Conservation (phyloP, 352 stramenopile species). For the Globisporangium emineosum region DNA sequence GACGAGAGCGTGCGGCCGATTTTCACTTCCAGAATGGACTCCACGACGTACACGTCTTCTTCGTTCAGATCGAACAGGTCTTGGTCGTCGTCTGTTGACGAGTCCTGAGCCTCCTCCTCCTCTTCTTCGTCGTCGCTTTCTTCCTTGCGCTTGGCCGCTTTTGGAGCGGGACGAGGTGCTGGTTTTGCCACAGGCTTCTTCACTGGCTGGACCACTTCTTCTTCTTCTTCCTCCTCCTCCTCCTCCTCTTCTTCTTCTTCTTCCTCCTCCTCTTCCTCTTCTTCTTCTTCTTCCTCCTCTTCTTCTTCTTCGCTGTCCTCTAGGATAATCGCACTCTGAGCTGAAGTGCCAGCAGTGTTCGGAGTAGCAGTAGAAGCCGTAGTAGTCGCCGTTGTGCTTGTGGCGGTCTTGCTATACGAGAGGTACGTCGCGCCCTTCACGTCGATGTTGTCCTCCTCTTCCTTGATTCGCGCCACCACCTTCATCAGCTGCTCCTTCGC, state of each 20-base stretch:
- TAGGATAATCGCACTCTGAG: slow-evolving; percentile 48
- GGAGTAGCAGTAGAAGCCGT: neutral
- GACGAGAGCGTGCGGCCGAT: slow-evolving; percentile 34
- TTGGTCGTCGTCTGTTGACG: slow-evolving; percentile 62
- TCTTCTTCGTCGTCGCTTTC: slow-evolving; percentile 17
- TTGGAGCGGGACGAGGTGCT: slow-evolving; percentile 1
- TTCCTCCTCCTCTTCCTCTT: slow-evolving; percentile 21
- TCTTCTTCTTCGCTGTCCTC: slow-evolving; percentile 45
- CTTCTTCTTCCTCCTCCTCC: slow-evolving; percentile 28
- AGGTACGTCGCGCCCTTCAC: slow-evolving; percentile 24
- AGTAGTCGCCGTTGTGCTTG: neutral
- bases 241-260: slow-evolving; percentile 30
- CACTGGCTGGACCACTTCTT: slow-evolving; percentile 19
- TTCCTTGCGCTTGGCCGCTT: neutral
- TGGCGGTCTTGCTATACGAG: slow-evolving; percentile 23
- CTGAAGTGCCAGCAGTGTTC: slow-evolving; percentile 24
- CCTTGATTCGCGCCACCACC: slow-evolving; percentile 32
- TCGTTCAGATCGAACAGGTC: slow-evolving; percentile 71
- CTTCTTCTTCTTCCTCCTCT: slow-evolving; percentile 19
- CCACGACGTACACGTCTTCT: slow-evolving; percentile 71
- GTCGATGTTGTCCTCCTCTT: slow-evolving; percentile 22
- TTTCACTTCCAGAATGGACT: slow-evolving; percentile 71
- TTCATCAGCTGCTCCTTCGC: slow-evolving; percentile 26
- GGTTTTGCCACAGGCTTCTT: slow-evolving; percentile 17
- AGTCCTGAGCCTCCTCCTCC: slow-evolving; percentile 27